phyloP scores from a whole-genome alignment of 495 filamentous ascomycete species.

The Xylaria telfairii region DNA sequence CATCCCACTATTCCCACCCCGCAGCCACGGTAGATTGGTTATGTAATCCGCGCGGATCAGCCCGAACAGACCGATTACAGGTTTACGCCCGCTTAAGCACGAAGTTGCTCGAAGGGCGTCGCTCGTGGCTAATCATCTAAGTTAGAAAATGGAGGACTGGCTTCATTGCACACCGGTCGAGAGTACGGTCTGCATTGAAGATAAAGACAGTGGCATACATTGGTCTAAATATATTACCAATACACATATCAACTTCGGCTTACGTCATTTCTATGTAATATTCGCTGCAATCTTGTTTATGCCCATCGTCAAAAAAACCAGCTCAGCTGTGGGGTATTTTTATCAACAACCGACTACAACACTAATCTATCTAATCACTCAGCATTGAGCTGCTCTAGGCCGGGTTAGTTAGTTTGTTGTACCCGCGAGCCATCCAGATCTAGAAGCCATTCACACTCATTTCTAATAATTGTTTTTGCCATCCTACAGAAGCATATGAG shows the following conservation, averaged over 20 bases:
- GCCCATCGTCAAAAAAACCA: no score
- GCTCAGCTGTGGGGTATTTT: constrained; percentile 45
- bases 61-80: background rate
- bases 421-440: no score
- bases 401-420: no score
- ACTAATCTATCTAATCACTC: no score
- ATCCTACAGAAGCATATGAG: no score
- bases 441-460: no score
- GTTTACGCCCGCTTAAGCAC: background rate
- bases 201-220: constrained; percentile 47
- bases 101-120: background rate
- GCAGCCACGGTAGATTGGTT: background rate
- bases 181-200: no score
- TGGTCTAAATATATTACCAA: constrained; percentile 29
- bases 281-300: no score
- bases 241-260: background rate
- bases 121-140: no score
- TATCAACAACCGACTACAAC: constrained; percentile 12
- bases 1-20: constrained; percentile 3
- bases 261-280: constrained; percentile 27
- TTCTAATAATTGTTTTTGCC: no score
- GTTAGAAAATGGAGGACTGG: background rate
- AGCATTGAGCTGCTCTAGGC: no score
- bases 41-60: background rate
- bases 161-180: background rate